Evolutionary conservation across 768 basidiomycete genomes (phyloP).

Genomic region (Tricholoma flavovirens): DNA sequence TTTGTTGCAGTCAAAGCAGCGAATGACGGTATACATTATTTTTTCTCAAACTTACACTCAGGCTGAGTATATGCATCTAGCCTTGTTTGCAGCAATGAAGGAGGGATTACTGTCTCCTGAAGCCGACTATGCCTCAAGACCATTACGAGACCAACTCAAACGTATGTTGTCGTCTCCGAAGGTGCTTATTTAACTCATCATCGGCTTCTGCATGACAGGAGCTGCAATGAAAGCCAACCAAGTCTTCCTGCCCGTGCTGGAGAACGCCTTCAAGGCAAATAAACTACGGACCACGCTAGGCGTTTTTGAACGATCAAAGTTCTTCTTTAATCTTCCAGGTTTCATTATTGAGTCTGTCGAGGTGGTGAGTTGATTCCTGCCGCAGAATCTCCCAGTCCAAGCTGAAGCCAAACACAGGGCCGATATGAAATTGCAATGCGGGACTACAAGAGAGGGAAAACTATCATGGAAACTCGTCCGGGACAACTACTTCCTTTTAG

Average conservation of each 20-base stretch:
- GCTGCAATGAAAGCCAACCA: constrained; percentile 92
- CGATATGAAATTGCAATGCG: constrained; percentile 91
- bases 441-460: constrained; percentile 96
- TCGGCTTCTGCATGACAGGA: constrained; percentile 37
- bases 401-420: constrained; percentile 44
- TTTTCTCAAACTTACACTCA: constrained; percentile 10
- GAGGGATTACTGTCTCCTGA: constrained; percentile 74
- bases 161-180: constrained; percentile 38
- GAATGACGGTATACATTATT: constrained; percentile 70
- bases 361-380: constrained; percentile 49
- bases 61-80: constrained; percentile 34
- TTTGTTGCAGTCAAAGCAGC: constrained; percentile 97
- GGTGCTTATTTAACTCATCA: neutral
- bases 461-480: constrained; percentile 83
- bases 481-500: constrained; percentile 75
- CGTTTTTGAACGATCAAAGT: constrained; percentile 94
- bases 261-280: constrained; percentile 92
- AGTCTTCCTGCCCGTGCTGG: constrained; percentile 92
- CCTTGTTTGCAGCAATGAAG: constrained; percentile 88
- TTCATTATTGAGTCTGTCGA: constrained; percentile 86
- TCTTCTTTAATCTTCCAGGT: constrained; percentile 97
- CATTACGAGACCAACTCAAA: constrained; percentile 80
- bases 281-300: constrained; percentile 89
- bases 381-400: neutral
- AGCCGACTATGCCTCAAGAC: constrained; percentile 78